Evolutionary conservation across 805 yeast species (phyloP).

Genomic region (Kazachstania africana): DNA sequence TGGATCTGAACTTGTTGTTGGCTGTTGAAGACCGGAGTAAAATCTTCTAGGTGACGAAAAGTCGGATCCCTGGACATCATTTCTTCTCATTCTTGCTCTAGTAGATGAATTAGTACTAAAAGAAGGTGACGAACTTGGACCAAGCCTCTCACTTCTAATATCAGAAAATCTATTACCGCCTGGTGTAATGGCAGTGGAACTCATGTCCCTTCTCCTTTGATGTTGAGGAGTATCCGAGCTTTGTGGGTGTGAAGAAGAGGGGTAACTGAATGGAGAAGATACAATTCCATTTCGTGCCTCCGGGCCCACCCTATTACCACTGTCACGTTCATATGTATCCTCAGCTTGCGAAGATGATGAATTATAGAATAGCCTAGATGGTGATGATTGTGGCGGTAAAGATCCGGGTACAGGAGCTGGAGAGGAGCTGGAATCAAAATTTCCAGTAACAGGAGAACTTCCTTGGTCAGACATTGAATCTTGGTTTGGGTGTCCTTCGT

Average conservation of each 20-base stretch:
- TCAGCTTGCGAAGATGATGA: constrained; percentile 22
- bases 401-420: constrained; percentile 26
- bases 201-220: constrained; percentile 10
- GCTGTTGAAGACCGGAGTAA: constrained; percentile 16
- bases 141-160: constrained; percentile 32
- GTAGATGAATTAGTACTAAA: constrained; percentile 29
- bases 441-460: constrained; percentile 29
- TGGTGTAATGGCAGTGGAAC: constrained; percentile 6
- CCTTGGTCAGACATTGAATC: constrained; percentile 19
- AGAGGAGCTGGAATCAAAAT: constrained; percentile 24
- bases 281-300: constrained; percentile 20
- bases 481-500: not conserved
- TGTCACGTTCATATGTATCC: constrained; percentile 19
- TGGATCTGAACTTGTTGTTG: constrained; percentile 18
- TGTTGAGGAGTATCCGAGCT: constrained; percentile 19
- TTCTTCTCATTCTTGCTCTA: constrained; percentile 50
- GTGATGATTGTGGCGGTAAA: constrained; percentile 29
- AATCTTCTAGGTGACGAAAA: constrained; percentile 64
- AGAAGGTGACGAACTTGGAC: constrained; percentile 10
- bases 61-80: constrained; percentile 68
- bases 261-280: constrained; percentile 36
- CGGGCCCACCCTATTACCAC: constrained; percentile 6
- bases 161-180: constrained; percentile 29
- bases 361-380: constrained; percentile 23
- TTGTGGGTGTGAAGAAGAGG: constrained; percentile 23